Evolutionary conservation across 768 basidiomycete genomes (phyloP).

Genomic region (Naganishia onofrii): DNA sequence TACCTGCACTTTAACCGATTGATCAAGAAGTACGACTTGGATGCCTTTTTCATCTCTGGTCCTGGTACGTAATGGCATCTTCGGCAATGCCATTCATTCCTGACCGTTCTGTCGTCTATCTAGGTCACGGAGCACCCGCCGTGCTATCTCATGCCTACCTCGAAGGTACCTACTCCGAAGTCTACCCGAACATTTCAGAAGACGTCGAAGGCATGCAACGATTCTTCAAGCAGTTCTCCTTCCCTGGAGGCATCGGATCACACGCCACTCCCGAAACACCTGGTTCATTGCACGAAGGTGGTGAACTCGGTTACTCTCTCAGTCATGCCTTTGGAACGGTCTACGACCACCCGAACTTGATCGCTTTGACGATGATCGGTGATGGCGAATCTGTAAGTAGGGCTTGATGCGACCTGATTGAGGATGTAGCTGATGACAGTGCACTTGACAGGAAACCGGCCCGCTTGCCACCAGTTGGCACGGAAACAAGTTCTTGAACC

Average conservation of each 20-base stretch:
- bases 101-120: not conserved
- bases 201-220: conserved; percentile 45
- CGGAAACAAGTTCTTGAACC: conserved; percentile 83
- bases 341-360: conserved; percentile 83
- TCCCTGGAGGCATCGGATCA: conserved; percentile 65
- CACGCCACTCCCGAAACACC: conserved; percentile 73
- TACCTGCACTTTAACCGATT: conserved; percentile 65
- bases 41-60: conserved; percentile 74
- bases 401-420: not conserved
- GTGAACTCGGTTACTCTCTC: conserved; percentile 85
- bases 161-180: conserved; percentile 60
- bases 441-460: conserved; percentile 44
- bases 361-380: conserved; percentile 75
- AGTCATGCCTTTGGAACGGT: conserved; percentile 71
- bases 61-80: conserved; percentile 36
- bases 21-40: conserved; percentile 53
- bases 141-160: conserved; percentile 80
- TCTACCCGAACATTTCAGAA: conserved; percentile 45
- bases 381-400: conserved; percentile 58
- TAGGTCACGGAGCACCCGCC: conserved; percentile 80
- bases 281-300: conserved; percentile 83
- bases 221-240: conserved; percentile 73
- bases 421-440: not conserved
- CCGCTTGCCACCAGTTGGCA: conserved; percentile 62
- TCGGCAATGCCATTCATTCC: not conserved